Conservation (phyloP, 768 basidiomycete species). For the Omphalotus guepiniiformis region DNA sequence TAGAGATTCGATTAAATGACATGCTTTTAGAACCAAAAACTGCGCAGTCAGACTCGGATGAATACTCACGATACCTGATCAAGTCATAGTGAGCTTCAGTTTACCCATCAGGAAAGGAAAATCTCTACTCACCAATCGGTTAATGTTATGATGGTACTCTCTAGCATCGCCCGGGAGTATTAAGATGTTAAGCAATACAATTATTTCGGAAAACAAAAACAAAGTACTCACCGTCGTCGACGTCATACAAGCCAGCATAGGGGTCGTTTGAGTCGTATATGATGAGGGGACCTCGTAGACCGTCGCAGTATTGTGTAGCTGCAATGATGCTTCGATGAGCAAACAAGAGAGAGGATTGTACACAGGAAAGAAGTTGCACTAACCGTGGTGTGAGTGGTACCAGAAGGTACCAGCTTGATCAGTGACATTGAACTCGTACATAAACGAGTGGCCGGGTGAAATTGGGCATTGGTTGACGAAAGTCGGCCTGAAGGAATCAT, state of each 20-base stretch:
- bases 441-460: constrained; percentile 22
- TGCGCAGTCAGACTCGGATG: too few species aligned
- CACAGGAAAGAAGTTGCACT: neutral
- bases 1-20: too few species aligned
- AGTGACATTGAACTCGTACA: constrained; percentile 26
- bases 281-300: constrained; percentile 31
- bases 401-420: constrained; percentile 35
- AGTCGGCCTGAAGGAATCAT: constrained; percentile 4
- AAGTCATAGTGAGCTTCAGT: too few species aligned
- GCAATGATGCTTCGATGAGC: constrained; percentile 23
- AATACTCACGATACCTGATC: constrained; percentile 6
- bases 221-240: constrained; percentile 25
- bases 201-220: neutral
- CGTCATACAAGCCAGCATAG: constrained; percentile 18
- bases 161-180: constrained; percentile 4
- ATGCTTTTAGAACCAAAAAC: too few species aligned
- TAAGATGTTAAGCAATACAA: constrained; percentile 1
- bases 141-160: constrained; percentile 29
- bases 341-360: constrained; percentile 31
- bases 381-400: constrained; percentile 15
- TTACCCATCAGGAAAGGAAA: neutral
- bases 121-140: constrained; percentile 26
- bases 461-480: constrained; percentile 32
- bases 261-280: constrained; percentile 35
- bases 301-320: constrained; percentile 35